These are phyloP conservation scores for Kwoniella shandongensis DNA, from an alignment of 768 basidiomycete species.

Conservation along the genomic window DNA sequence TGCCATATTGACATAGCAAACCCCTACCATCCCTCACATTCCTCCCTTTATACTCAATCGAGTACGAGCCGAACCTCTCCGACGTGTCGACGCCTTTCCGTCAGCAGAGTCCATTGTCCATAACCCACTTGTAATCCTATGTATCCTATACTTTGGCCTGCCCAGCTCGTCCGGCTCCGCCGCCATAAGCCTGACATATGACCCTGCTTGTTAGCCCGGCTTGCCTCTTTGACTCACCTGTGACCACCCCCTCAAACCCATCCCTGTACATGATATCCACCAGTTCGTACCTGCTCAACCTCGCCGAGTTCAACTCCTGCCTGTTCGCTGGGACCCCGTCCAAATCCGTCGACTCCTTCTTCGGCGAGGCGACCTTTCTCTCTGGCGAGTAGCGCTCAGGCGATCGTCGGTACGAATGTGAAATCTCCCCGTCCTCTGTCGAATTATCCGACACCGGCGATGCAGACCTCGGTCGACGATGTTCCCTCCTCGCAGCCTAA, in stretches of 20 bases:
- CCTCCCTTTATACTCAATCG: slow-evolving; percentile 45
- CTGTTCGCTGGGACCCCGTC: slow-evolving; percentile 60
- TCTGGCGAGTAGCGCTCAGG: slow-evolving; percentile 8
- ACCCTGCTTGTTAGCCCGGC: slow-evolving; percentile 57
- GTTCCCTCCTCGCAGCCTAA: slow-evolving; percentile 63
- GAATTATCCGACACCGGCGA: slow-evolving; percentile 83
- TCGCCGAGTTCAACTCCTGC: slow-evolving; percentile 64
- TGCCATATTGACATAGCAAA: slow-evolving; percentile 76
- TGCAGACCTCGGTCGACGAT: slow-evolving; percentile 58
- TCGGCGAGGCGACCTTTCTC: slow-evolving; percentile 14
- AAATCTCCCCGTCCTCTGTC: slow-evolving; percentile 64
- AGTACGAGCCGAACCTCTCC: slow-evolving; percentile 35
- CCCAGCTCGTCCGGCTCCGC: slow-evolving; percentile 61
- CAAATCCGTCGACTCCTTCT: slow-evolving; percentile 56
- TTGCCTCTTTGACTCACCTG: slow-evolving; percentile 58
- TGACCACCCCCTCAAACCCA: slow-evolving; percentile 82
- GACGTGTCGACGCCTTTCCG: slow-evolving; percentile 14
- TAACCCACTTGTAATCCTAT: slow-evolving; percentile 71
- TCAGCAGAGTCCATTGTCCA: neutral
- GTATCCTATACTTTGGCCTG: slow-evolving; percentile 72
- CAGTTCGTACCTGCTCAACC: slow-evolving; percentile 68
- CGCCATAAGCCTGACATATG: slow-evolving; percentile 82
- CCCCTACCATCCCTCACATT: slow-evolving; percentile 60
- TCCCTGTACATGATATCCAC: slow-evolving; percentile 71
- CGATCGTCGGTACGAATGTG: slow-evolving; percentile 17